Conservation (phyloP, 2,329 filamentous ascomycete genomes). For the Macrophomina phaseolina region DNA sequence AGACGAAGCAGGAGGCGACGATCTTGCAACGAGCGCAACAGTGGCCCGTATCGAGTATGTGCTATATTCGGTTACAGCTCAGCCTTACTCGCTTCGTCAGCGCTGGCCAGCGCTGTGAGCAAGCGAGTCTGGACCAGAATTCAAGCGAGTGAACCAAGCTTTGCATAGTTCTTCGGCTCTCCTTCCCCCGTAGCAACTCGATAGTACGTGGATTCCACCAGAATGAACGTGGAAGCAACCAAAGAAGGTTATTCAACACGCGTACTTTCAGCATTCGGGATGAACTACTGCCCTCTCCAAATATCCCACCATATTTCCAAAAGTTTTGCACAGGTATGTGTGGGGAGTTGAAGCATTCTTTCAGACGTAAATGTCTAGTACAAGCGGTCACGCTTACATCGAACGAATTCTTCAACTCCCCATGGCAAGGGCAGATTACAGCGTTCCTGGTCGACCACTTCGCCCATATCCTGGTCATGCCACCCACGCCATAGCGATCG, state of each 20-base stretch:
- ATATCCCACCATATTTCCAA: no score
- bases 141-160: not conserved
- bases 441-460: no score
- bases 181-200: not conserved
- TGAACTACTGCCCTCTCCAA: no score
- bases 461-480: no score
- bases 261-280: no score
- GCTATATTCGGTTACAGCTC: conserved; percentile 13
- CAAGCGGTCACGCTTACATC: no score
- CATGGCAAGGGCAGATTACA: no score
- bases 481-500: not conserved
- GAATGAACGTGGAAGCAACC: not conserved
- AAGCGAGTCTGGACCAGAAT: not conserved
- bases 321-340: no score
- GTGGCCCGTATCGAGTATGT: not conserved
- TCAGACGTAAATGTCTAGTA: no score
- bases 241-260: not conserved
- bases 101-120: not conserved
- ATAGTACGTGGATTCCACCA: not conserved
- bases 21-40: conserved; percentile 17
- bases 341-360: no score
- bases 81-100: conserved; percentile 12
- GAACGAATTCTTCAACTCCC: no score
- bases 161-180: not conserved
- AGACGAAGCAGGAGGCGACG: conserved; percentile 19